Conservation (phyloP, 805 yeast genomes). For the Yarrowia sp. region DNA sequence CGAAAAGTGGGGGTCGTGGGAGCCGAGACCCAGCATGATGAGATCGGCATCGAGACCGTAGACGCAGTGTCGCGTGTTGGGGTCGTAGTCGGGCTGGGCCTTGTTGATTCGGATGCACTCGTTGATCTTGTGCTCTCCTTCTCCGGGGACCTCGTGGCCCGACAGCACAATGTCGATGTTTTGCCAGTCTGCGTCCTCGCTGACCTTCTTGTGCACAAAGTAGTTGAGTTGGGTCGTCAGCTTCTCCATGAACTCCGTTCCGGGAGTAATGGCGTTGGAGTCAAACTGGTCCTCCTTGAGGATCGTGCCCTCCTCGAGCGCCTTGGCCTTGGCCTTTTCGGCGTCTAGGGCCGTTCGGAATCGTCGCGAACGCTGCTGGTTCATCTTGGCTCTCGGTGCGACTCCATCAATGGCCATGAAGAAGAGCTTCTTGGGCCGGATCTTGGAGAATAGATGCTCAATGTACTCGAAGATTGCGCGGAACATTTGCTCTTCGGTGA, state of each 20-base stretch:
- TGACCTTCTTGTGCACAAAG: conserved; percentile 81
- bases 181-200: conserved; percentile 86
- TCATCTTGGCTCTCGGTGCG: conserved; percentile 98
- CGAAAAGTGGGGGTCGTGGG: conserved; percentile 95
- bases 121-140: conserved; percentile 98
- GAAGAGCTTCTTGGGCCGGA: conserved; percentile 80
- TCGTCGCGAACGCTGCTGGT: conserved; percentile 94
- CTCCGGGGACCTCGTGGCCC: conserved; percentile 97
- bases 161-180: conserved; percentile 71
- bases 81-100: conserved; percentile 68
- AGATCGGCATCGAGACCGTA: conserved; percentile 96
- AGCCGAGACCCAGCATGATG: conserved; percentile 85
- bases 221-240: conserved; percentile 78
- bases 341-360: conserved; percentile 93
- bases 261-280: conserved; percentile 91
- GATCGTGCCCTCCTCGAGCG: conserved; percentile 68
- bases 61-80: conserved; percentile 86
- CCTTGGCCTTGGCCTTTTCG: conserved; percentile 71
- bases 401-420: conserved; percentile 99
- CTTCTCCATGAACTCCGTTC: conserved; percentile 93
- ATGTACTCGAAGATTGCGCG: conserved; percentile 91
- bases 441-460: conserved; percentile 85
- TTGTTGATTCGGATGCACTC: conserved; percentile 78
- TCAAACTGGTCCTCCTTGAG: conserved; percentile 88
- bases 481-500: conserved; percentile 89